Conservation (phyloP, 2,329 filamentous ascomycete genomes). For the Phyllosticta citriasiana region DNA sequence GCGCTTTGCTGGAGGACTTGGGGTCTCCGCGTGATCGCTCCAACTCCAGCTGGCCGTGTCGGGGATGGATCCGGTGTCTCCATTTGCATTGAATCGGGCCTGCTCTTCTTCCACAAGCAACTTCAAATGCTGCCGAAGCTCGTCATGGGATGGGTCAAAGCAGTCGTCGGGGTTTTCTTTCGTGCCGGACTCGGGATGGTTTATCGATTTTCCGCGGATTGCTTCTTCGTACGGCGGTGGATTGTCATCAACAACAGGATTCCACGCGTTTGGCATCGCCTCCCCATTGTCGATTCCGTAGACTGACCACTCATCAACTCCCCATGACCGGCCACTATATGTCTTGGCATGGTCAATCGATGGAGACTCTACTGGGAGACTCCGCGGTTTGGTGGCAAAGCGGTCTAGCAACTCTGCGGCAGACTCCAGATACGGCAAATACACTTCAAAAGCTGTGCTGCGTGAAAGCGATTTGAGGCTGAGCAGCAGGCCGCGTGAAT, state of each 20-base stretch:
- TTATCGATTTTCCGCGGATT: background rate
- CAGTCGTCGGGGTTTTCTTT: background rate
- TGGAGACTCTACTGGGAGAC: background rate
- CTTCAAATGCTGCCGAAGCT: background rate
- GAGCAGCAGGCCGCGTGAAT: background rate
- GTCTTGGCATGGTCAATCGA: background rate
- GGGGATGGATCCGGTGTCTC: background rate
- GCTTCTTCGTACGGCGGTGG: background rate
- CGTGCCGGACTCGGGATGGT: no score
- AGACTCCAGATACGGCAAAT: background rate
- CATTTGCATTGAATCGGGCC: background rate
- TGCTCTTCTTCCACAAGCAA: background rate
- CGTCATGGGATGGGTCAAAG: no score
- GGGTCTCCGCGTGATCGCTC: background rate
- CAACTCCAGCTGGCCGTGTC: background rate
- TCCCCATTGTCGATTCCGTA: background rate
- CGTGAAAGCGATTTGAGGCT: background rate
- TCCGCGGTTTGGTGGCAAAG: background rate
- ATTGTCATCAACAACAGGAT: background rate
- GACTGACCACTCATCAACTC: background rate
- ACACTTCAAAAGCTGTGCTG: background rate
- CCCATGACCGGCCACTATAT: background rate
- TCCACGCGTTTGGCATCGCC: background rate
- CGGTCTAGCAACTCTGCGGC: background rate
- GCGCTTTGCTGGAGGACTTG: background rate